These are phyloP conservation scores for Digitaria exilis DNA, from an alignment of 202 grass and related monocot species.

Conservation along the genomic window DNA sequence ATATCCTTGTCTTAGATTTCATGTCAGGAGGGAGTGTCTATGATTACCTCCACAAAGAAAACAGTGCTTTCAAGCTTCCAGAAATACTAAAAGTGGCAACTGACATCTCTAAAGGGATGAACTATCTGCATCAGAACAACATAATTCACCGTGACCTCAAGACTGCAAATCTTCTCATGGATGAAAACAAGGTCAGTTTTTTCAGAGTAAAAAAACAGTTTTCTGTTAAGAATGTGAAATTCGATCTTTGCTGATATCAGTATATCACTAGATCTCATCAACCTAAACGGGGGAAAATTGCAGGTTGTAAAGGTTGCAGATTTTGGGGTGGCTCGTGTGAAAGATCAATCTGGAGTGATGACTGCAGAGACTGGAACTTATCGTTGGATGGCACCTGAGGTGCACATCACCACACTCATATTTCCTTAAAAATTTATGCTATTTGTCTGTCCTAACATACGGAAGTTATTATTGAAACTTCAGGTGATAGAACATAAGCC, in stretches of 20 bases:
- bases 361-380: conserved; percentile 97
- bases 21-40: conserved; percentile 89
- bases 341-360: conserved; percentile 88
- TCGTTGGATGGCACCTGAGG: conserved; percentile 99
- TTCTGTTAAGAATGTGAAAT: neutral
- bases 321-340: conserved; percentile 93
- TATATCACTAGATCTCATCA: neutral
- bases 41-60: conserved; percentile 84
- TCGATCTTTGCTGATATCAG: neutral
- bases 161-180: conserved; percentile 94
- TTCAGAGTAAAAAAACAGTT: neutral
- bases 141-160: conserved; percentile 94
- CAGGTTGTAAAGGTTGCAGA: conserved; percentile 92
- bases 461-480: neutral
- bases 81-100: conserved; percentile 69
- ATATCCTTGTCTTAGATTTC: conserved; percentile 60
- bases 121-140: conserved; percentile 92
- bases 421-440: neutral
- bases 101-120: conserved; percentile 91
- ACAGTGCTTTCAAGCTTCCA: conserved; percentile 65
- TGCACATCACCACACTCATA: conserved; percentile 19
- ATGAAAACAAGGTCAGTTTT: conserved; percentile 78
- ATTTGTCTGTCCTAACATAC: conserved; percentile 2
- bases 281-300: neutral
- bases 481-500: conserved; percentile 84